Evolutionary conservation across 371 early-diverging fungal genomes (phyloP).

Genomic region (Mucor saturninus): DNA sequence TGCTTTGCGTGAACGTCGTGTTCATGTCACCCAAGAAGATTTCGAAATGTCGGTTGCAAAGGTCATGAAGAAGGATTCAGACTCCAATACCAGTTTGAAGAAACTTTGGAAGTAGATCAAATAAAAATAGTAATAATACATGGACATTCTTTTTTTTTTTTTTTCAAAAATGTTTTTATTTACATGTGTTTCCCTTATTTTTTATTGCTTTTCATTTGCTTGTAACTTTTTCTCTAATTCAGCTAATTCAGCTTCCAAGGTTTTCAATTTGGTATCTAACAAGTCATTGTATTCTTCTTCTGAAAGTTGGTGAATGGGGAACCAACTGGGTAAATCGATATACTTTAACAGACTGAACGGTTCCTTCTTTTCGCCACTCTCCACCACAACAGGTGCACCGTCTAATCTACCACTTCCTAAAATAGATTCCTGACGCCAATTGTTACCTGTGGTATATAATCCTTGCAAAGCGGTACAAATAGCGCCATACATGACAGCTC

Average conservation of each 20-base stretch:
- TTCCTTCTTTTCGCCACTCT: slow-evolving; percentile 6
- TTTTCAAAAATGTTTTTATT: not conserved
- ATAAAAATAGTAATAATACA: slow-evolving; percentile 11
- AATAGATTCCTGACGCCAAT: slow-evolving; percentile 45
- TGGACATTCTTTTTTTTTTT: not conserved
- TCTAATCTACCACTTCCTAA: slow-evolving; percentile 10
- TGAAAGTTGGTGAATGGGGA: slow-evolving; percentile 48
- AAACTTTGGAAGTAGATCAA: slow-evolving; percentile 94
- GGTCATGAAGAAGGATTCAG: slow-evolving; percentile 99
- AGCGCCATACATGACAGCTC: slow-evolving; percentile 58
- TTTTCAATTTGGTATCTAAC: slow-evolving; percentile 46
- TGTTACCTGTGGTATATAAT: slow-evolving; percentile 36
- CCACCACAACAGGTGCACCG: not conserved
- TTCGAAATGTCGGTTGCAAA: slow-evolving; percentile 99
- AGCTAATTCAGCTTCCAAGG: slow-evolving; percentile 47
- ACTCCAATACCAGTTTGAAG: slow-evolving; percentile 93
- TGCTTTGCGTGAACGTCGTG: slow-evolving; percentile 98
- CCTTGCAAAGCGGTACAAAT: slow-evolving; percentile 40
- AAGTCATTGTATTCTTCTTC: slow-evolving; percentile 52
- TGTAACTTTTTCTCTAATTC: slow-evolving; percentile 32
- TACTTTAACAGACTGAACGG: slow-evolving; percentile 35
- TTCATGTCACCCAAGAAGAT: slow-evolving; percentile 99
- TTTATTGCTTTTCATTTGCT: slow-evolving; percentile 18
- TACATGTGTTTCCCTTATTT: not conserved
- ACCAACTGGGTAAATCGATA: slow-evolving; percentile 51